phyloP scores from a whole-genome alignment of 2,329 filamentous ascomycete species.

The Alternaria tenuissima region DNA sequence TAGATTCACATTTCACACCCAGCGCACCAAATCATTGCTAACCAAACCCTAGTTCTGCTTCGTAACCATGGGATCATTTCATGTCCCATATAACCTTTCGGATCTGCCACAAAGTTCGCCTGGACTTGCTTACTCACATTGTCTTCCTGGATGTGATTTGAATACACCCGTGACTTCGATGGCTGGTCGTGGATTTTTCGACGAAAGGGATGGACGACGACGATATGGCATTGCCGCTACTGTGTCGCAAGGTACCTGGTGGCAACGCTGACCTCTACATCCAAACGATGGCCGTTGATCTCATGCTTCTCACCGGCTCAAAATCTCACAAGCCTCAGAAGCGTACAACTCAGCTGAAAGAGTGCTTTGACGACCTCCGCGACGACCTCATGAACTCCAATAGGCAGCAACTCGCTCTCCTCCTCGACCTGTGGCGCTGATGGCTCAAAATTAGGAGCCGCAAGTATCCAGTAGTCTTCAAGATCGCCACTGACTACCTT shows the following conservation, averaged over 20 bases:
- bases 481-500: slow-evolving; percentile 19
- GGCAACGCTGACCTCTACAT: slow-evolving; percentile 3
- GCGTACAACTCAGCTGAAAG: slow-evolving; percentile 7
- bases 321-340: slow-evolving; percentile 11
- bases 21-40: no score
- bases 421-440: slow-evolving; percentile 8
- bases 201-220: neutral
- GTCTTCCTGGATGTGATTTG: no score
- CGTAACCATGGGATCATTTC: no score
- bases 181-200: no score
- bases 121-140: no score
- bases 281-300: slow-evolving; percentile 9
- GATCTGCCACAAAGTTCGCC: no score
- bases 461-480: slow-evolving; percentile 13
- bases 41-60: no score
- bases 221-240: neutral
- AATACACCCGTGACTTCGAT: no score
- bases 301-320: slow-evolving; percentile 1
- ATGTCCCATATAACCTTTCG: no score
- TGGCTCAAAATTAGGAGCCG: slow-evolving; percentile 9
- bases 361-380: slow-evolving; percentile 9
- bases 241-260: slow-evolving; percentile 1
- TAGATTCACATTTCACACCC: no score
- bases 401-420: neutral
- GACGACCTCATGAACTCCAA: slow-evolving; percentile 2